phyloP scores from a whole-genome alignment of 202 grass and related monocot genomes.

The Zoysia matrella region DNA sequence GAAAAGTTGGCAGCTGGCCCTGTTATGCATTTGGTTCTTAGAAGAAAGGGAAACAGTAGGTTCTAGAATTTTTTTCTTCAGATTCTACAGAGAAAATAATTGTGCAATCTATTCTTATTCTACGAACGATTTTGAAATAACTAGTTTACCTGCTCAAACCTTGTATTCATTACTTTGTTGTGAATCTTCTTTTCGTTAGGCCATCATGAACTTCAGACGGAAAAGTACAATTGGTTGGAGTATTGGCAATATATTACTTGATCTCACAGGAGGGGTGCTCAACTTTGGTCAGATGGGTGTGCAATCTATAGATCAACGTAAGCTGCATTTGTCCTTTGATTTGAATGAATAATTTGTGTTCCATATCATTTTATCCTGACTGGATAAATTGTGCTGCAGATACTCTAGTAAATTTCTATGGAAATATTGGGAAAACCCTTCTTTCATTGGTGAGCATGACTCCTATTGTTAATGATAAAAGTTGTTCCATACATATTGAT shows the following conservation, averaged over 20 bases:
- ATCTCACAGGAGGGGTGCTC: constrained; percentile 75
- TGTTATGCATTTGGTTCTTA: constrained; percentile 16
- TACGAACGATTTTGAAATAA: constrained; percentile 16
- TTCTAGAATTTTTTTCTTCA: constrained; percentile 5
- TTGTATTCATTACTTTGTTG: not conserved
- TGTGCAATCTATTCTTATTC: not conserved
- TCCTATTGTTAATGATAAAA: not conserved
- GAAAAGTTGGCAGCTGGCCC: not conserved
- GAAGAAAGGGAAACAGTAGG: not conserved
- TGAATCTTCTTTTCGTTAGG: constrained; percentile 46
- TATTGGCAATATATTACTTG: constrained; percentile 96
- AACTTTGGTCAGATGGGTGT: constrained; percentile 96
- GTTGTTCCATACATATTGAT: not conserved
- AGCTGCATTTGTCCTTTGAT: constrained; percentile 24
- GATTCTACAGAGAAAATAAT: not conserved
- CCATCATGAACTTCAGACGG: constrained; percentile 80
- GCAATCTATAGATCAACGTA: constrained; percentile 95
- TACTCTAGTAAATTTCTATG: constrained; percentile 91
- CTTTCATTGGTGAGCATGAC: constrained; percentile 85
- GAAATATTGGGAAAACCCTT: constrained; percentile 97
- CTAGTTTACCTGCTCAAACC: not conserved
- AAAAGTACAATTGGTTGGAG: constrained; percentile 98
- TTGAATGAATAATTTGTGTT: constrained; percentile 2
- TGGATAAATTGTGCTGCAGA: constrained; percentile 59
- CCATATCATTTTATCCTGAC: constrained; percentile 16